Evolutionary conservation across 1,284 basidiomycete species (phyloP), one percentile per base, ranked within the genome.

Genomic region (Volvariella surrecta): DNA sequence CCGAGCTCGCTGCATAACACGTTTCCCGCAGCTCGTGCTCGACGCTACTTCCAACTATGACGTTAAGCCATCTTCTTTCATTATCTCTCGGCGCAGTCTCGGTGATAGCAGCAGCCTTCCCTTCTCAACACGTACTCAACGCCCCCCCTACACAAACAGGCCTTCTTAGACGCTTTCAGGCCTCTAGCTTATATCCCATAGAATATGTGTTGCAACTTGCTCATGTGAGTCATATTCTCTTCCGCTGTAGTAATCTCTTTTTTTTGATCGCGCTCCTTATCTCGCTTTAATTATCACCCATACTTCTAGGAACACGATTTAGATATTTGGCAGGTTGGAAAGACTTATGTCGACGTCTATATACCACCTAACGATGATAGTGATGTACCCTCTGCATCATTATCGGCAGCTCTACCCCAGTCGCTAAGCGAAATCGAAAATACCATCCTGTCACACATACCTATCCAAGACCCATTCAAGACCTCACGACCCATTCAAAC

Each of bases 271-370:
- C 9, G n/a, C n/a, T n/a, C n/a, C n/a, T n/a, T n/a, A n/a, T n/a
- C n/a, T n/a, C n/a, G n/a, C n/a, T n/a, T n/a, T n/a, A n/a, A n/a
- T n/a, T n/a, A n/a, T n/a, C n/a, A n/a, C n/a, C n/a, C n/a, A n/a
- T n/a, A n/a, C 37, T 20, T 39, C 4, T 47, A 70, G 67, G 51
- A 57, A 21, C 50, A 64, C 45, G 48, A 61, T 41, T 54, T 69
- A 15, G 68, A 71, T 50, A 45, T 71, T 21, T 71, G 70, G 68
- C 62, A 67, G 39, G 49, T 63, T 21, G 50, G 58, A 2, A 48
- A 40, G 10, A 52, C 58, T 3, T 52, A 63, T 45, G 58, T 68
- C 39, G 67, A 71, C 45, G 52, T 69, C 38, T 70, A 68, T 48
- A 52, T 53, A 3, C 59, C n/a, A n/a, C n/a, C n/a, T n/a, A n/a